Evolutionary conservation across 768 basidiomycete species (phyloP).

Genomic region (Termitomyces eurrhizus): DNA sequence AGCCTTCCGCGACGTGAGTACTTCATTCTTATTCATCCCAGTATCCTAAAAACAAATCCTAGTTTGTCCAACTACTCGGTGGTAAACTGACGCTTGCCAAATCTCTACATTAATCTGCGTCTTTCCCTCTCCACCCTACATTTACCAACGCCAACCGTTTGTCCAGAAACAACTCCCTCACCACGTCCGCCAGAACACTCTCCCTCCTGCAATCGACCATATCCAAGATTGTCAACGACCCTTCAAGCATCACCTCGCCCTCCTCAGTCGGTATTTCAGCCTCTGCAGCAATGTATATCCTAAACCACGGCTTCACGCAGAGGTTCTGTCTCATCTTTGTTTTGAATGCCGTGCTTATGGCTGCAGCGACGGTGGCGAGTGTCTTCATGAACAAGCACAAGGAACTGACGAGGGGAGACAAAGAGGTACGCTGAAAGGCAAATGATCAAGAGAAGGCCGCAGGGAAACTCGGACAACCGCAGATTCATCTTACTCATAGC

Average conservation of each 20-base stretch:
- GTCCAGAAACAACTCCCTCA: slow-evolving; percentile 50
- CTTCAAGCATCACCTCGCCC: slow-evolving; percentile 31
- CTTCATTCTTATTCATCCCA: background rate
- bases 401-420: slow-evolving; percentile 55
- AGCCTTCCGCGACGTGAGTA: slow-evolving; percentile 53
- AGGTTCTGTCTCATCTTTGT: slow-evolving; percentile 62
- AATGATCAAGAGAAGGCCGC: background rate
- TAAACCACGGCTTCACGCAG: slow-evolving; percentile 46
- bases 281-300: slow-evolving; percentile 33
- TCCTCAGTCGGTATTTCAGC: slow-evolving; percentile 31
- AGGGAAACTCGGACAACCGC: background rate
- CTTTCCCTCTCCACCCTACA: background rate
- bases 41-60: background rate
- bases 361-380: slow-evolving; percentile 48
- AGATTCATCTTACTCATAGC: background rate
- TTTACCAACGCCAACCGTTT: background rate
- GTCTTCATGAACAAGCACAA: slow-evolving; percentile 60
- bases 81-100: slow-evolving; percentile 62
- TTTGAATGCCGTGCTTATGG: slow-evolving; percentile 53
- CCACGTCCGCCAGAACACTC: slow-evolving; percentile 33
- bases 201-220: slow-evolving; percentile 34
- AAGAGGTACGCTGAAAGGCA: slow-evolving; percentile 38
- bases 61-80: slow-evolving; percentile 69
- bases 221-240: slow-evolving; percentile 45
- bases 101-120: slow-evolving; percentile 54